These are phyloP conservation scores for Arthrobotrys conoides DNA, from an alignment of 2,329 filamentous ascomycete genomes.

Conservation along the genomic window DNA sequence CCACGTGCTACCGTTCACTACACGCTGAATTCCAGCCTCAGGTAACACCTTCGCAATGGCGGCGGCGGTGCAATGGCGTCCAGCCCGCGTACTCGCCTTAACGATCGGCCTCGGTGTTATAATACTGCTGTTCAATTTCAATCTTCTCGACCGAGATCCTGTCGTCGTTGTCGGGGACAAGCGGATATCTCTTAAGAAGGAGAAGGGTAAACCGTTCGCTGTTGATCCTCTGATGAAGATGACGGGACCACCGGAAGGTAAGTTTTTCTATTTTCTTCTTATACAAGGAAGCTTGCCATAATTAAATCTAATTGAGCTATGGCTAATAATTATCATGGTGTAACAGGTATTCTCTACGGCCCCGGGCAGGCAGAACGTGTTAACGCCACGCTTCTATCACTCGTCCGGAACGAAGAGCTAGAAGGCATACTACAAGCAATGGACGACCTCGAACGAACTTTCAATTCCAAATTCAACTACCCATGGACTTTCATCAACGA, in stretches of 20 bases:
- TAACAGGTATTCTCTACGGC: slow-evolving; percentile 62
- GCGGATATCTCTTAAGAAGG: slow-evolving; percentile 57
- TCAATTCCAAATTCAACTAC: slow-evolving; percentile 99
- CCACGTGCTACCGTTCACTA: neutral
- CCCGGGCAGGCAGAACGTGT: slow-evolving; percentile 76
- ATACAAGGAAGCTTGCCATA: too few relatives aligned
- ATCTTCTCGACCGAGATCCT: slow-evolving; percentile 32
- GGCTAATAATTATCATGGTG: slow-evolving; percentile 43
- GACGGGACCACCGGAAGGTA: slow-evolving; percentile 49
- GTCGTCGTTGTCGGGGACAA: slow-evolving; percentile 46
- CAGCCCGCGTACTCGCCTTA: slow-evolving; percentile 31
- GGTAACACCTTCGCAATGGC: slow-evolving; percentile 5
- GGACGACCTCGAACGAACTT: slow-evolving; percentile 90
- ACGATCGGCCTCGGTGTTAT: slow-evolving; percentile 15
- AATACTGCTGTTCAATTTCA: slow-evolving; percentile 11
- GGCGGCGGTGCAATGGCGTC: slow-evolving; percentile 48
- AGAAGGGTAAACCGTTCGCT: slow-evolving; percentile 55
- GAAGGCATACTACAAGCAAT: slow-evolving; percentile 88
- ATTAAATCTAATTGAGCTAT: neutral
- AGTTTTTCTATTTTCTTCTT: neutral
- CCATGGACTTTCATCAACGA: slow-evolving; percentile 99
- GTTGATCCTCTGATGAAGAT: slow-evolving; percentile 54
- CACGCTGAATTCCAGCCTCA: neutral
- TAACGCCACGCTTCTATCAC: slow-evolving; percentile 89
- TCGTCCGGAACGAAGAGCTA: slow-evolving; percentile 93